phyloP scores from a whole-genome alignment of 805 yeast genomes.

The Scheffersomyces amazonensis region DNA sequence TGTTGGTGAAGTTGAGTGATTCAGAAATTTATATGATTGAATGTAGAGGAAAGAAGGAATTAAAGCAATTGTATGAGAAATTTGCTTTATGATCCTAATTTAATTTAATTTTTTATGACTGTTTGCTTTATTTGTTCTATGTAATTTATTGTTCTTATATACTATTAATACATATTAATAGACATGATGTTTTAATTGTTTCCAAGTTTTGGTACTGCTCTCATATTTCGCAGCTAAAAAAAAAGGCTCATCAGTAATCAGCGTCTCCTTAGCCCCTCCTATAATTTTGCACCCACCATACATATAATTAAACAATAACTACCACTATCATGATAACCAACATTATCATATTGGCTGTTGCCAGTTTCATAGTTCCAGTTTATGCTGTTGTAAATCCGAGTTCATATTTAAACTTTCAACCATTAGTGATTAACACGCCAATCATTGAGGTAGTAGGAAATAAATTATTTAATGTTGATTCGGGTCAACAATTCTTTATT shows the following conservation, averaged over 20 bases:
- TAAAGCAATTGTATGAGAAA: constrained; percentile 22
- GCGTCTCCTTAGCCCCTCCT: no score
- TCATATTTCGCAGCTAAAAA: no score
- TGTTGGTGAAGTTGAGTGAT: constrained; percentile 30
- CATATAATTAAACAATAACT: no score
- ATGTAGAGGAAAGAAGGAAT: constrained; percentile 42
- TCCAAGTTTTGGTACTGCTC: no score
- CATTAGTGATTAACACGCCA: not conserved
- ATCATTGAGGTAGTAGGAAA: constrained; percentile 64
- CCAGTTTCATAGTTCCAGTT: not conserved
- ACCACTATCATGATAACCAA: no score
- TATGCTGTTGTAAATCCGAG: not conserved
- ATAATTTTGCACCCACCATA: no score
- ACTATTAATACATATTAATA: no score
- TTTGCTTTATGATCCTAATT: constrained; percentile 46
- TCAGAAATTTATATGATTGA: constrained; percentile 39
- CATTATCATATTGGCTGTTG: no score
- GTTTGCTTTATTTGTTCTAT: not conserved
- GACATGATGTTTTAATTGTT: no score
- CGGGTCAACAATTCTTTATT: constrained; percentile 81
- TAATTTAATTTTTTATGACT: not conserved
- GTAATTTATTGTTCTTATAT: not conserved
- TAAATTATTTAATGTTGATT: constrained; percentile 69
- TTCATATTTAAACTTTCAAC: not conserved
- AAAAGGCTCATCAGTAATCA: no score